Evolutionary conservation across 352 stramenopile genomes (phyloP).

Genomic region (Globisporangium perplexum): DNA sequence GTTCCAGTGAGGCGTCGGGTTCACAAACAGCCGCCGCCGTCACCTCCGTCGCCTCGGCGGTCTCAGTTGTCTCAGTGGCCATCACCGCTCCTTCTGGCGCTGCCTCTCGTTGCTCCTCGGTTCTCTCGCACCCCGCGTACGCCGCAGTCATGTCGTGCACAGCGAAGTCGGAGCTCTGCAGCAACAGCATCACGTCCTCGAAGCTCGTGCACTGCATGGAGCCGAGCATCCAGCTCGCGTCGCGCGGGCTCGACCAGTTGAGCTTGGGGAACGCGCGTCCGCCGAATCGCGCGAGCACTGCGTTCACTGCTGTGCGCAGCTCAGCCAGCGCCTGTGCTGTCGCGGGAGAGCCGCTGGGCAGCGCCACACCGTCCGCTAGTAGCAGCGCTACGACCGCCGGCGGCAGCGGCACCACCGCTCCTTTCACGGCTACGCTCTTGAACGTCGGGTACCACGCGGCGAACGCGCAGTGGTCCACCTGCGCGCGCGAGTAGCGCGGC

Average conservation of each 20-base stretch:
- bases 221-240: constrained; percentile 91
- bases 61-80: too few species aligned
- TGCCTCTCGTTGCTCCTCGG: not conserved
- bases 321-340: constrained; percentile 19
- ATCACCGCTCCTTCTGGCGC: too few species aligned
- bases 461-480: constrained; percentile 83
- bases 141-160: constrained; percentile 87
- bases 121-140: constrained; percentile 60
- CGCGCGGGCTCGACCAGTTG: constrained; percentile 92
- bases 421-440: constrained; percentile 57
- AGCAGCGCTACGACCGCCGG: constrained; percentile 52
- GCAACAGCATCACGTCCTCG: constrained; percentile 78
- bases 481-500: constrained; percentile 49
- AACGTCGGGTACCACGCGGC: constrained; percentile 60
- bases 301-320: constrained; percentile 57
- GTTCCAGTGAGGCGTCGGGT: not conserved
- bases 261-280: constrained; percentile 87
- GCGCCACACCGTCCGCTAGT: constrained; percentile 60
- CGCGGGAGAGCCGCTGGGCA: constrained; percentile 20
- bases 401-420: constrained; percentile 44
- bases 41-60: not conserved
- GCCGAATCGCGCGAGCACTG: constrained; percentile 52
- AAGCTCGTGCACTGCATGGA: constrained; percentile 73
- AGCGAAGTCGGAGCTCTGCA: constrained; percentile 86
- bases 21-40: not conserved